phyloP scores from a whole-genome alignment of 1,284 basidiomycete species.

The Chalciporus sp. region DNA sequence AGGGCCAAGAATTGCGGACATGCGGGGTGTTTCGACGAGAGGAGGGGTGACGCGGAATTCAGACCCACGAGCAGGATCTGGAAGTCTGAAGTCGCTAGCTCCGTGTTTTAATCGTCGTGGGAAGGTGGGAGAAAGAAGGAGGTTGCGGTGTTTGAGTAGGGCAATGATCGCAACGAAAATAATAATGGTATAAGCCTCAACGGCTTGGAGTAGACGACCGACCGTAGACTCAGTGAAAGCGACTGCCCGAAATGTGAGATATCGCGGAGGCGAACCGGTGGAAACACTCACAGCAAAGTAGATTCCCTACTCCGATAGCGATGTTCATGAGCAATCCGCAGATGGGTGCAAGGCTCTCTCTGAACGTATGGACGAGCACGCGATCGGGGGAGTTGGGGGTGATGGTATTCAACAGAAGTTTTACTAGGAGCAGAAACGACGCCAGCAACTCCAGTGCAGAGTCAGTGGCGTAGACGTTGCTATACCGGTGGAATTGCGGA shows the following conservation, averaged over 20 bases:
- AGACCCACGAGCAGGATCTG: constrained; percentile 28
- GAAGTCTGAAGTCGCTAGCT: constrained; percentile 20
- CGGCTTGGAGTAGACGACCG: constrained; percentile 70
- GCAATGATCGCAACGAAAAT: constrained; percentile 55
- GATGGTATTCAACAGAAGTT: constrained; percentile 60
- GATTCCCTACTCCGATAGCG: constrained; percentile 56
- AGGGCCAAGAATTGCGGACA: constrained; percentile 20
- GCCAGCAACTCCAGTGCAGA: constrained; percentile 58
- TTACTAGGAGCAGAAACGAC: constrained; percentile 62
- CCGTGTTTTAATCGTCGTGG: constrained; percentile 2
- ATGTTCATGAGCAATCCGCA: constrained; percentile 54
- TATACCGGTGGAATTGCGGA: constrained; percentile 43
- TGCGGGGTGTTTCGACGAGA: constrained; percentile 26
- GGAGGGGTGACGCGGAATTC: constrained; percentile 36
- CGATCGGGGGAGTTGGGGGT: constrained; percentile 38
- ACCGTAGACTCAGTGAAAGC: constrained; percentile 67
- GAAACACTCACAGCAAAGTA: constrained; percentile 56
- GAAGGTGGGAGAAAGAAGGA: neutral
- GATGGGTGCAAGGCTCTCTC: constrained; percentile 54
- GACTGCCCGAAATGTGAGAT: constrained; percentile 42
- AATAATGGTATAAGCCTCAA: constrained; percentile 66
- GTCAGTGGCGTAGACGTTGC: constrained; percentile 58
- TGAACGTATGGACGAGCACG: constrained; percentile 38
- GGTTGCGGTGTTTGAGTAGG: constrained; percentile 40
- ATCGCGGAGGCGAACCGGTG: neutral